Base-by-base conservation (phyloP, 257 asterid species). In the Scutellaria baicalensis region DNA sequence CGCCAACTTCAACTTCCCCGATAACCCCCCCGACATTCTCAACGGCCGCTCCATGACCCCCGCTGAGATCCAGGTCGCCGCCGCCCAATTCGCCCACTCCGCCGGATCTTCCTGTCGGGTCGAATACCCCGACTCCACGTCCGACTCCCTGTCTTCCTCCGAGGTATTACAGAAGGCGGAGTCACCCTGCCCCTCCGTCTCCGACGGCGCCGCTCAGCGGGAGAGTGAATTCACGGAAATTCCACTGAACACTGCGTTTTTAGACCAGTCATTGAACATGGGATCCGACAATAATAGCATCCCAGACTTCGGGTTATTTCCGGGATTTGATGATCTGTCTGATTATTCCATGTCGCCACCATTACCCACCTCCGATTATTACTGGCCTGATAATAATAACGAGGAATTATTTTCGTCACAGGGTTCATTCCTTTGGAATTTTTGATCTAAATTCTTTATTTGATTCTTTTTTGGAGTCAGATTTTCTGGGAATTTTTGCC, bases 1-100 rank as follows among this genome's bases (percentile, higher is more conserved):
- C 33, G 94, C 90, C 1, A 86, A 75, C 54, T 82, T 91, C 66
- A 91, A 91, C 70, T 91, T 88, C 71, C 96, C 97, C 0, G 80
- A 79, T 2, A 67, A 62, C 18, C 87, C 85, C 1, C 84, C 87
- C 6, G 71, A 68, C 1, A 83, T 88, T 0, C 60, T 36, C 36
- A 67, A 82, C 86, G 92, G 89, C 4, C 47, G 80, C 77, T 75
- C 88, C 1, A 79, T 91, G 89, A 74, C 82, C 0, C 82, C 87
- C 8, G 73, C 79, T 0, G 85, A 91, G 74, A 91, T 91, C 48
- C 97, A 81, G 64, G 74, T 63, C 17, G 97, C 90, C 0, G 96
- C 97, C 9, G 82, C 93, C 33, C 82, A 74, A 1, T 86, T 73
- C 59, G 97, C 96, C 6, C 82, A 85, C 36, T 55, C 77, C 6